phyloP scores from a whole-genome alignment of 495 filamentous ascomycete species.

The Hypoxylon trugodes region DNA sequence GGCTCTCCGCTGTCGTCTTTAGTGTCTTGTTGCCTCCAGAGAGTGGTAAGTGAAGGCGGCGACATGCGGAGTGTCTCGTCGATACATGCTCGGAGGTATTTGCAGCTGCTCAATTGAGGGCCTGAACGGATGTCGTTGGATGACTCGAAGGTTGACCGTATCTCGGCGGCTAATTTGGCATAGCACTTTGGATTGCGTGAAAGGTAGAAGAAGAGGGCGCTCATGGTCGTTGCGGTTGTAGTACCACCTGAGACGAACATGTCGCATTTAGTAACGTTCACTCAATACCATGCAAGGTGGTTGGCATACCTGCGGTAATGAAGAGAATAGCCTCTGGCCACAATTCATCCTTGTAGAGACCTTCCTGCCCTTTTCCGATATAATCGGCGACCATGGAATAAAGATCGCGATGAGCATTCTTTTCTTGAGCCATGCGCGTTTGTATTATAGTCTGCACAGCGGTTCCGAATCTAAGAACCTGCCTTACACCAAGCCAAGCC shows the following conservation, averaged over 20 bases:
- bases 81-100: background rate
- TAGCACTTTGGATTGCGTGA: background rate
- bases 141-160: background rate
- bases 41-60: no score
- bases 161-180: background rate
- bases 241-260: background rate
- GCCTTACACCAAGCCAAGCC: background rate
- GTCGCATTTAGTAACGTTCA: background rate
- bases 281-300: background rate
- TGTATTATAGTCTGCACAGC: no score
- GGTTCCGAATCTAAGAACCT: background rate
- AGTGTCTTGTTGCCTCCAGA: no score
- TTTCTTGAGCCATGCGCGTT: no score
- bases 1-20: no score
- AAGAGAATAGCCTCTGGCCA: constrained; percentile 6
- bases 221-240: background rate
- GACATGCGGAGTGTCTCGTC: no score
- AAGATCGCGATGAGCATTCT: background rate
- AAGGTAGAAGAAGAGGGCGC: background rate
- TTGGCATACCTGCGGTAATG: background rate
- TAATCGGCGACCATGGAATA: background rate
- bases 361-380: background rate
- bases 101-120: background rate
- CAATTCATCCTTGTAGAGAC: background rate
- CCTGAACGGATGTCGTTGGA: background rate